These are phyloP conservation scores for Sarcodon aspratus DNA, from an alignment of 768 basidiomycete species.

Conservation along the genomic window DNA sequence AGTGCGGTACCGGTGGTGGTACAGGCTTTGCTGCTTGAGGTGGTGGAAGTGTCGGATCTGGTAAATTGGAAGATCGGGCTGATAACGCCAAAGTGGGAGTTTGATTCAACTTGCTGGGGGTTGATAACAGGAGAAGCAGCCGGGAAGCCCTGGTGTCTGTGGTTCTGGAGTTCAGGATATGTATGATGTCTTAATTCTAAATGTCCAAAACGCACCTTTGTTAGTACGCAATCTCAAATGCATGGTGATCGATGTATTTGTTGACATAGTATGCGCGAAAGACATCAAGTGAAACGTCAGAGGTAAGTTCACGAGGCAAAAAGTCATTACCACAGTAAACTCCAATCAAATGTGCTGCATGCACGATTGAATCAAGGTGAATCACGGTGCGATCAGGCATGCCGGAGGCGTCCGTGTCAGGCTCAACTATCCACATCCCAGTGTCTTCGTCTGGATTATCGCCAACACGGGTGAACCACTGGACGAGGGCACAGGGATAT, in stretches of 20 bases:
- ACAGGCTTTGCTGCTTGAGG: conserved; percentile 12
- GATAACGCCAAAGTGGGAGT: too few species aligned
- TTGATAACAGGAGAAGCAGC: too few species aligned
- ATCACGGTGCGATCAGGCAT: not conserved
- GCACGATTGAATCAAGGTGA: not conserved
- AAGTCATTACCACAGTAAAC: not conserved
- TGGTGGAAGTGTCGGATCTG: conserved; percentile 6
- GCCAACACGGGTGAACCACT: not conserved
- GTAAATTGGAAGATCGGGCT: too few species aligned
- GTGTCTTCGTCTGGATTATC: not conserved
- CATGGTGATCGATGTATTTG: not conserved
- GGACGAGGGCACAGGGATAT: not conserved
- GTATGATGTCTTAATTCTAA: too few species aligned
- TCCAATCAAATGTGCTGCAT: not conserved
- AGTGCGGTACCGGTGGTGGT: conserved; percentile 7
- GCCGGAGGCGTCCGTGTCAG: not conserved
- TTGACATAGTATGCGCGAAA: not conserved
- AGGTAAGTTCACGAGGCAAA: not conserved
- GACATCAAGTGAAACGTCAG: not conserved
- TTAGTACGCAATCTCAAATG: not conserved
- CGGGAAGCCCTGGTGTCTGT: too few species aligned
- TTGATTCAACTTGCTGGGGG: too few species aligned
- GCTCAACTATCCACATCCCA: not conserved
- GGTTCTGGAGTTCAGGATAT: too few species aligned
- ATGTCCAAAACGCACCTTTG: too few species aligned